phyloP scores from a whole-genome alignment of 2,329 filamentous ascomycete species.

The Fusarium subtropicale region DNA sequence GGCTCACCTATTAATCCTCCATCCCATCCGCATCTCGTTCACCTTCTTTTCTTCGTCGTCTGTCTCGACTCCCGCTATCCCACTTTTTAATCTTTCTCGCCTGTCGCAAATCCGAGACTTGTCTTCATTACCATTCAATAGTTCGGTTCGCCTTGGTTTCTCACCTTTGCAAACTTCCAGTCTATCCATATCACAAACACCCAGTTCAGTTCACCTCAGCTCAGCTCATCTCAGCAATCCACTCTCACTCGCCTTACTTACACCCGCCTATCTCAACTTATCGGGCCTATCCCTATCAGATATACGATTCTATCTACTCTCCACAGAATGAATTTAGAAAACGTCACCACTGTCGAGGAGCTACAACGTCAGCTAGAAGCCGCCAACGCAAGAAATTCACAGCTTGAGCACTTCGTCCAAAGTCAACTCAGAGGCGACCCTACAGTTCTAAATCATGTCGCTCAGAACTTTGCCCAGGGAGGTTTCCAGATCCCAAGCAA shows the following conservation, averaged over 20 bases:
- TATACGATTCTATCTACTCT: slow-evolving; percentile 13
- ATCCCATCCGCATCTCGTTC: slow-evolving; percentile 41
- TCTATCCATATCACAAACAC: not conserved
- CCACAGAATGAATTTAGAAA: slow-evolving; percentile 43
- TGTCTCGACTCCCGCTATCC: slow-evolving; percentile 40
- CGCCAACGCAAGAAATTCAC: slow-evolving; percentile 37
- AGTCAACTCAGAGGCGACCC: slow-evolving; percentile 35
- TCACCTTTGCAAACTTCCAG: slow-evolving; percentile 19
- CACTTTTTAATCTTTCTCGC: slow-evolving; percentile 38
- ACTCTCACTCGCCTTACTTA: slow-evolving; percentile 33
- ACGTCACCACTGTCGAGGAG: slow-evolving; percentile 40
- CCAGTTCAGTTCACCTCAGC: no score
- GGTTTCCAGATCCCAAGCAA: slow-evolving; percentile 36
- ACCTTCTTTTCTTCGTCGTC: slow-evolving; percentile 41
- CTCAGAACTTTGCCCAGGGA: slow-evolving; percentile 31
- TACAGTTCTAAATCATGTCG: slow-evolving; percentile 34
- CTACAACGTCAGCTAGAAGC: slow-evolving; percentile 46
- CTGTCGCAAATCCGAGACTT: slow-evolving; percentile 32
- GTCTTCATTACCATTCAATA: slow-evolving; percentile 14
- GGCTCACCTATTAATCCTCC: slow-evolving; percentile 47
- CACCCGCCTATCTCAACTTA: slow-evolving; percentile 17
- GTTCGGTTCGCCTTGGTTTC: slow-evolving; percentile 29
- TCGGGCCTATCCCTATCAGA: slow-evolving; percentile 30
- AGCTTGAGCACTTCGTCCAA: slow-evolving; percentile 43
- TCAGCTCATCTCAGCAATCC: slow-evolving; percentile 13